These are phyloP conservation scores for Raffaelea ambrosiae DNA, from an alignment of 2,329 filamentous ascomycete genomes.

Conservation along the genomic window DNA sequence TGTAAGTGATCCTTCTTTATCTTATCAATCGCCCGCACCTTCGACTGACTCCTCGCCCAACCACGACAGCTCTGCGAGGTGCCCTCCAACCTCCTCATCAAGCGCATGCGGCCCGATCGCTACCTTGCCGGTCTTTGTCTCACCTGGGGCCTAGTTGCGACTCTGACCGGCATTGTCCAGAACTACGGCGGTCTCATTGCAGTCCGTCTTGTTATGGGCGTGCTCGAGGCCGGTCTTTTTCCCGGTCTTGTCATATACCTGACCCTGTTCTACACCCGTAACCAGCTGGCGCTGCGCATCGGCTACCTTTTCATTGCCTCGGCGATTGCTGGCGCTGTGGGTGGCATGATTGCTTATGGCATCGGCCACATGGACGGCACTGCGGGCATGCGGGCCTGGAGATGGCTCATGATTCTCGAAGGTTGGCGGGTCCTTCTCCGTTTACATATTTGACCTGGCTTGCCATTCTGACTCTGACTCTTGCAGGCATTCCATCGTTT, in stretches of 20 bases:
- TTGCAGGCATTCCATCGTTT: constrained; percentile 60
- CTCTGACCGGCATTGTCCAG: constrained; percentile 42
- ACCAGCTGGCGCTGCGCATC: constrained; percentile 44
- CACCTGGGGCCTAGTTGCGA: constrained; percentile 41
- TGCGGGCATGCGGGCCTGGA: constrained; percentile 50
- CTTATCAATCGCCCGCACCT: neutral
- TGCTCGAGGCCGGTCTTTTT: constrained; percentile 59
- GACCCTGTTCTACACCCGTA: constrained; percentile 52
- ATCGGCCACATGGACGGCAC: constrained; percentile 63
- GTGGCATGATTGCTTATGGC: constrained; percentile 60
- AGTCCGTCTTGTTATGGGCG: constrained; percentile 49
- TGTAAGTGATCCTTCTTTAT: neutral
- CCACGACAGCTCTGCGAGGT: constrained; percentile 23
- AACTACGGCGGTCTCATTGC: constrained; percentile 36
- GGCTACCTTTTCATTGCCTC: constrained; percentile 80
- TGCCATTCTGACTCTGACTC: no score
- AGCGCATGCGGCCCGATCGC: constrained; percentile 62
- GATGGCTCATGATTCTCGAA: constrained; percentile 51
- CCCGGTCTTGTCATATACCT: constrained; percentile 45
- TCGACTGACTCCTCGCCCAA: neutral
- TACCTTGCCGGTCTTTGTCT: constrained; percentile 75
- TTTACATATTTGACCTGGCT: no score
- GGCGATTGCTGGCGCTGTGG: constrained; percentile 70
- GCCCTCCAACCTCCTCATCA: constrained; percentile 67
- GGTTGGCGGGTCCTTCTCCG: neutral